Percentiles rank a stretch among this genome's conserved stretches.
These are phyloP conservation scores for Mortierella polycephala DNA, from an alignment of 371 early-diverging fungal species.

Conservation along the genomic window DNA sequence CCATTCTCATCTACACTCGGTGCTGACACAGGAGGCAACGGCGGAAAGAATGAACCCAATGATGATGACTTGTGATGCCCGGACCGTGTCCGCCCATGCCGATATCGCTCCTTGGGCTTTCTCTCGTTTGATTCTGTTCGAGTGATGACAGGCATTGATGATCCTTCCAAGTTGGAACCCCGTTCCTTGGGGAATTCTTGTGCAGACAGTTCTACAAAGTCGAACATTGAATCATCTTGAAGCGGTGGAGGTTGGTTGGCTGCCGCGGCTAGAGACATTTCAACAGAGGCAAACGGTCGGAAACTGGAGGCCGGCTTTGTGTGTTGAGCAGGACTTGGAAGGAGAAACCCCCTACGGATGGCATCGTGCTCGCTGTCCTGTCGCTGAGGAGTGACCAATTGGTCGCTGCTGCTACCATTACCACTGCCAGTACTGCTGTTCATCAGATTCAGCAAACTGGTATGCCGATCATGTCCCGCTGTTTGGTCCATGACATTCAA, in stretches of 20 bases:
- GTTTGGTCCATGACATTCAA: constrained; percentile 4
- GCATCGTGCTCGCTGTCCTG: constrained; percentile 16
- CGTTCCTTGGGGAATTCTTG: constrained; percentile 1
- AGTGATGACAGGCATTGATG: not conserved
- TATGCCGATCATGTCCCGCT: constrained; percentile 23
- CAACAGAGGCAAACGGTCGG: constrained; percentile 28
- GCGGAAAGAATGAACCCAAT: constrained; percentile 33
- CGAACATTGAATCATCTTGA: constrained; percentile 19
- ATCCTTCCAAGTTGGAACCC: not conserved
- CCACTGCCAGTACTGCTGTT: constrained; percentile 8
- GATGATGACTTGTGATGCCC: constrained; percentile 45
- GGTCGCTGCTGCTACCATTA: not conserved
- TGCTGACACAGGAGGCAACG: constrained; percentile 7
- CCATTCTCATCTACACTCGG: constrained; percentile 2
- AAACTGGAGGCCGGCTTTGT: not conserved
- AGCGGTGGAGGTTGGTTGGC: constrained; percentile 30
- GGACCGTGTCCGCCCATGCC: constrained; percentile 21
- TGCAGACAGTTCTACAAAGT: constrained; percentile 19
- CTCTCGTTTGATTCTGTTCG: constrained; percentile 4
- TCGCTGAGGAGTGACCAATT: not conserved
- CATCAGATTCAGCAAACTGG: constrained; percentile 41
- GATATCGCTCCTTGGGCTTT: constrained; percentile 20
- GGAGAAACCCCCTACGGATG: constrained; percentile 15
- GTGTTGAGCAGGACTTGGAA: constrained; percentile 10
- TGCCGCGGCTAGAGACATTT: constrained; percentile 41